phyloP scores from a whole-genome alignment of 2,329 filamentous ascomycete species.

The Dendryphion nanum region DNA sequence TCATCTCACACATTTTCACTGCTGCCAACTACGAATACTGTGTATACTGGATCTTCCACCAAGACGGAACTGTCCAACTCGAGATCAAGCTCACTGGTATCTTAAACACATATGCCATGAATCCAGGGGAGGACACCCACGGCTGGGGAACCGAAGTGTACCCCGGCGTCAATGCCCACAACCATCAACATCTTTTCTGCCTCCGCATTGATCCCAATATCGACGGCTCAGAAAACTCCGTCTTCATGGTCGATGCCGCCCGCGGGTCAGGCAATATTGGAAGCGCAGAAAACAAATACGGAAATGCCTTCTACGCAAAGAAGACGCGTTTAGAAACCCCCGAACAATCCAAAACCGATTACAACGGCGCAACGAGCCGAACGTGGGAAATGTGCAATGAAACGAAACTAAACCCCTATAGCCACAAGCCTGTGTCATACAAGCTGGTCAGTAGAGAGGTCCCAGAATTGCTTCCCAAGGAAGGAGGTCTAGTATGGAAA shows the following conservation, averaged over 20 bases:
- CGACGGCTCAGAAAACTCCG: constrained; percentile 79
- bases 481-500: constrained; percentile 82
- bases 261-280: constrained; percentile 72
- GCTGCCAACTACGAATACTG: constrained; percentile 96
- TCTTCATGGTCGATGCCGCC: constrained; percentile 79
- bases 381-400: constrained; percentile 92
- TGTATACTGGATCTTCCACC: constrained; percentile 85
- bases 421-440: constrained; percentile 79
- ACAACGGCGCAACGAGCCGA: constrained; percentile 73
- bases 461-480: constrained; percentile 74
- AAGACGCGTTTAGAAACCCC: constrained; percentile 76
- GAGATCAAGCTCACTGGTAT: constrained; percentile 90
- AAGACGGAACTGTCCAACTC: constrained; percentile 87
- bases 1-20: constrained; percentile 90
- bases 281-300: constrained; percentile 79
- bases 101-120: constrained; percentile 85
- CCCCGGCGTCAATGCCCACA: constrained; percentile 88
- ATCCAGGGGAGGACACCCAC: constrained; percentile 73
- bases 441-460: constrained; percentile 89
- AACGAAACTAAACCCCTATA: constrained; percentile 79
- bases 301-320: constrained; percentile 85
- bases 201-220: constrained; percentile 83
- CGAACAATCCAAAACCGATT: constrained; percentile 70
- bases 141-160: constrained; percentile 93
- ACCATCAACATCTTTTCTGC: constrained; percentile 95